phyloP scores from a whole-genome alignment of 2,329 filamentous ascomycete species.

The Immersiporthe knoxdaviesiana region DNA sequence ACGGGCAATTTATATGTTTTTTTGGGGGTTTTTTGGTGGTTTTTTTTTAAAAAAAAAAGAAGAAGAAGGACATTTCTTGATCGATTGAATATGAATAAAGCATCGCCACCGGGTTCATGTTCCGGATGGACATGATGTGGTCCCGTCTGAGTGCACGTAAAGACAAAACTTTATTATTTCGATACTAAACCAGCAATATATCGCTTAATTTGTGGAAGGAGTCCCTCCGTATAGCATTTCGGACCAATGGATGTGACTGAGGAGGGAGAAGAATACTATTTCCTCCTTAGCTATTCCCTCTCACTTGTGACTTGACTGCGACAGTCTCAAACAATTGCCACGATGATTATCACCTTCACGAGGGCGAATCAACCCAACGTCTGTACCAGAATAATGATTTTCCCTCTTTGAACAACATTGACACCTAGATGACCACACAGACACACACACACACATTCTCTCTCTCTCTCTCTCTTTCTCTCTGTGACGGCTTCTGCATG shows the following conservation, averaged over 20 bases:
- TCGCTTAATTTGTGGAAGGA: background rate
- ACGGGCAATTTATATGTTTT: constrained; percentile 7
- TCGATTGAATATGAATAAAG: background rate
- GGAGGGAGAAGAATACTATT: background rate
- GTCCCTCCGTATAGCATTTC: background rate
- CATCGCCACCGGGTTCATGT: background rate
- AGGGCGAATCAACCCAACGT: background rate
- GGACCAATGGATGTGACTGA: background rate
- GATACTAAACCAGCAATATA: background rate
- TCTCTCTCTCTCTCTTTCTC: too few species aligned
- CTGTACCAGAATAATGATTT: background rate
- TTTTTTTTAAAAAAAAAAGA: too few species aligned
- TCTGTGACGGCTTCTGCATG: background rate
- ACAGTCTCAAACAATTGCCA: background rate
- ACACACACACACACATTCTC: too few species aligned
- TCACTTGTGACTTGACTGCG: background rate
- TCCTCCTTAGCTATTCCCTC: background rate
- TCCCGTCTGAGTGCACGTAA: background rate
- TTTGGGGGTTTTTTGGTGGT: too few species aligned
- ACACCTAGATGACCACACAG: background rate
- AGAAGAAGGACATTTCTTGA: too few species aligned
- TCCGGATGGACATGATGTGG: background rate
- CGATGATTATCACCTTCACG: background rate
- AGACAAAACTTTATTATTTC: background rate
- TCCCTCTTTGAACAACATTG: background rate